phyloP scores from a whole-genome alignment of 352 stramenopile species.

The Globisporangium orthogonon region DNA sequence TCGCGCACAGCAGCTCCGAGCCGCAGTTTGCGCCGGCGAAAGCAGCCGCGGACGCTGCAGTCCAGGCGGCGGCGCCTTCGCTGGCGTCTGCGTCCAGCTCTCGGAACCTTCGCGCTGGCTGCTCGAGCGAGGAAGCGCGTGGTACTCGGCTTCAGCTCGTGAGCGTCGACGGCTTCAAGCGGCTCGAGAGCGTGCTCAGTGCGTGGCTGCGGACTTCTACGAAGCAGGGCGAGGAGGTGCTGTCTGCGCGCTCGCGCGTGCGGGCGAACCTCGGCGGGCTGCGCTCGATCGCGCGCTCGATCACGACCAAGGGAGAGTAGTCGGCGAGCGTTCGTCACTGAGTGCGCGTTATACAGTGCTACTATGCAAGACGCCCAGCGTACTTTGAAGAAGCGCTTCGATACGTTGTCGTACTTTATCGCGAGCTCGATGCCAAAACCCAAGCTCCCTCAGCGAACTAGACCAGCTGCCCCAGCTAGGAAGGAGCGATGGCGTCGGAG shows the following conservation, averaged over 20 bases:
- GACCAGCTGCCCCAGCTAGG: too few relatives aligned
- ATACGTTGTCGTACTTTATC: too few relatives aligned
- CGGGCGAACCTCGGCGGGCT: constrained; percentile 12
- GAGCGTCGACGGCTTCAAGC: constrained; percentile 13
- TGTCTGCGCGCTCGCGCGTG: constrained; percentile 7
- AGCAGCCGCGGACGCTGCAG: not conserved
- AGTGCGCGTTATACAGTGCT: too few relatives aligned
- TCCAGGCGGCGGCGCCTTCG: too few relatives aligned
- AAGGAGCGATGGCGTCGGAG: constrained; percentile 33
- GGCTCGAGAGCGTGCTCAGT: constrained; percentile 11
- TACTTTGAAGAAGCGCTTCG: too few relatives aligned
- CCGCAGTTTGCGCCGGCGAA: not conserved
- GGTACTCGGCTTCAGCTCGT: constrained; percentile 4
- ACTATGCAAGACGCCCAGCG: not conserved
- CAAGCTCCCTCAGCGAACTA: not conserved
- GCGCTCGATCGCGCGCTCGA: constrained; percentile 12
- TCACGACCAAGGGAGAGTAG: constrained; percentile 4
- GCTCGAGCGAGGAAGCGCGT: not conserved
- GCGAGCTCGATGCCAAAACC: too few relatives aligned
- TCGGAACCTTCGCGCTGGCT: not conserved
- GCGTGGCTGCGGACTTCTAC: constrained; percentile 4
- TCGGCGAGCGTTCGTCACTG: not conserved
- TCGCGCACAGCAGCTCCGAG: not conserved
- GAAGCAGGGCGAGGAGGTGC: constrained; percentile 9
- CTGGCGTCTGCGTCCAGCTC: not conserved